Evolutionary conservation across 805 yeast genomes (phyloP), one percentile per base, ranked within the genome.

Genomic region (Brettanomyces naardenensis): DNA sequence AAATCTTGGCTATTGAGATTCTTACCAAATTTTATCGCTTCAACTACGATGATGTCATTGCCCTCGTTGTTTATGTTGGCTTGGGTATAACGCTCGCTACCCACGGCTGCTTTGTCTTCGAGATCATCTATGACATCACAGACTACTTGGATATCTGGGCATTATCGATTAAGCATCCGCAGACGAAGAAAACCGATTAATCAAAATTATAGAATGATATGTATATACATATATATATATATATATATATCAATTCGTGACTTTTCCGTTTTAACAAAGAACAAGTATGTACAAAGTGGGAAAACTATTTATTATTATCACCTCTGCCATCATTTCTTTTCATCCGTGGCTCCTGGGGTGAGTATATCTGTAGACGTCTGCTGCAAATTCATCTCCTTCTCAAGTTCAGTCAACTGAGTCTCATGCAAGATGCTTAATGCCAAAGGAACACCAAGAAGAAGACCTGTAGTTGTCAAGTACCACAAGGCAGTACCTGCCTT

Each of bases 331-430:
- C 28, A 33, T 17, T 25, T 22, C 28, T 23, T 15, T 15, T 70
- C 71, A 32, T 62, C 63, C 53, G 69, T 75, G 30, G 78, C 71
- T 44, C 84, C 83, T 44, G 82, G 78, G 31, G 87, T 82, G 52
- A 83, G 65, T 33, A 82, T 73, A 42, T 79, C 88, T 53, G 75
- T 80, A 19, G 88, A 81, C 25, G 49, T 44, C 60, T 80, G 82
- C 61, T 82, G 90, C 55, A 82, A 66, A 41, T 81, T 77, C 72
- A 87, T 79, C 58, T 88, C 92, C 68, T 84, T 87, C 69, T 89
- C 97, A 80, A 86, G 74, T 67, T 89, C 97, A 58, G 80, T 78
- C 60, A 89, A 74, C 68, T 90, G 97, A 59, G 88, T 94, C 68
- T 90, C 97, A 43, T 88, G 79, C 53, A 92, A 71, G 51, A 92